Evolutionary conservation across 768 basidiomycete genomes (phyloP).

Genomic region (Collybiopsis luxurians): DNA sequence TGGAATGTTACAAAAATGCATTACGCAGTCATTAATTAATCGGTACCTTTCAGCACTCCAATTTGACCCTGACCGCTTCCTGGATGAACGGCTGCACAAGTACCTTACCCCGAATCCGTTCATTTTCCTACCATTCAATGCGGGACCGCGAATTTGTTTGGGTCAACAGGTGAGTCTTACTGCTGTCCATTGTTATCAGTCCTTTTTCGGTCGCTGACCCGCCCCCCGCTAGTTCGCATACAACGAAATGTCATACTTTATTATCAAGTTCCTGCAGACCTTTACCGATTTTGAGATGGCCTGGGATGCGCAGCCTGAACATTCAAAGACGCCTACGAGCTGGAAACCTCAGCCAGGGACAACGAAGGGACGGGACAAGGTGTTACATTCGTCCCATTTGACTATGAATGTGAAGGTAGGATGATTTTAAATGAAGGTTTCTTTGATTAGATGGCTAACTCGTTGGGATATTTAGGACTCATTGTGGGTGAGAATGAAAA

Average conservation of each 20-base stretch:
- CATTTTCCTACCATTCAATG: conserved; percentile 54
- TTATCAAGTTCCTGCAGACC: conserved; percentile 55
- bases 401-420: conserved; percentile 51
- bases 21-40: not conserved
- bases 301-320: conserved; percentile 40
- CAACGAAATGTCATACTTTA: conserved; percentile 61
- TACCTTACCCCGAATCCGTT: conserved; percentile 54
- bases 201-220: not conserved
- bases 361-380: conserved; percentile 43
- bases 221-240: conserved; percentile 52
- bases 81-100: conserved; percentile 57
- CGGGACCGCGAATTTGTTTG: conserved; percentile 49
- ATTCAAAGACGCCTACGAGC: conserved; percentile 38
- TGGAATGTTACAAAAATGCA: not conserved
- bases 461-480: conserved; percentile 22
- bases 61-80: conserved; percentile 69
- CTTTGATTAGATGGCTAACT: not conserved
- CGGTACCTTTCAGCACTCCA: conserved; percentile 35
- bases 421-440: not conserved
- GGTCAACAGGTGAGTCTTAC: conserved; percentile 40
- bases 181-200: not conserved
- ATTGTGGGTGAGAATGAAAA: conserved; percentile 33
- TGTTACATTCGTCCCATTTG: conserved; percentile 45
- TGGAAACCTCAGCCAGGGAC: conserved; percentile 38
- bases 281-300: conserved; percentile 47